Percentiles rank a stretch among this genome's conserved stretches.
phyloP scores from a whole-genome alignment of 345 rosid species.

The Capsella bursapastoris region DNA sequence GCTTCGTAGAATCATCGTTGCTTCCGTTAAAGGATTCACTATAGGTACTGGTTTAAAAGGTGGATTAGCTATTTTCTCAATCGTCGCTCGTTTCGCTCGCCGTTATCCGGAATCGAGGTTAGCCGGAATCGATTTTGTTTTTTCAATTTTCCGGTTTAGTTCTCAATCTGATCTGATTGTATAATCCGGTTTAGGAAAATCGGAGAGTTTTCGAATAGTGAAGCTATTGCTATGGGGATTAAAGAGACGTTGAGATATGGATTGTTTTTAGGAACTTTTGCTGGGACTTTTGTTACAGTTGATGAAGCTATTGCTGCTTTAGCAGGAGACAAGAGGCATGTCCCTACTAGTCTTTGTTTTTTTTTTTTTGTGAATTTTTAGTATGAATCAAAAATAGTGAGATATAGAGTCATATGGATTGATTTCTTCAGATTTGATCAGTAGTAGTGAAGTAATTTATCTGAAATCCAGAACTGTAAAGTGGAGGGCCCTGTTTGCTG shows the following conservation, averaged over 20 bases:
- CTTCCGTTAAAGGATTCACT: constrained; percentile 81
- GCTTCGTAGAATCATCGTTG: constrained; percentile 64
- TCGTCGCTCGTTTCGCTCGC: constrained; percentile 72
- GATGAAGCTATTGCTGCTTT: constrained; percentile 76
- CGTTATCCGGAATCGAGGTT: constrained; percentile 62
- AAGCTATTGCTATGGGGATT: constrained; percentile 67
- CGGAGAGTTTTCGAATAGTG: constrained; percentile 63
- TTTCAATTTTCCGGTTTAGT: neutral
- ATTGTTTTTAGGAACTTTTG: constrained; percentile 84
- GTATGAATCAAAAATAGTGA: neutral
- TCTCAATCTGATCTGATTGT: constrained; percentile 4
- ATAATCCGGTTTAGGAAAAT: constrained; percentile 53
- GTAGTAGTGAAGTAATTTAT: constrained; percentile 12
- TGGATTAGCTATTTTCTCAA: constrained; percentile 81
- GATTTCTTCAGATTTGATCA: constrained; percentile 29
- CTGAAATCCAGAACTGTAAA: constrained; percentile 67
- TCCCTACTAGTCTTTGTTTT: constrained; percentile 20
- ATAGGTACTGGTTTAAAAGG: constrained; percentile 97
- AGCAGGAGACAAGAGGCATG: constrained; percentile 77
- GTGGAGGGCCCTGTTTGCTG: constrained; percentile 92
- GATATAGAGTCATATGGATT: neutral
- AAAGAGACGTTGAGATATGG: constrained; percentile 94
- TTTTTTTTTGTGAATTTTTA: neutral
- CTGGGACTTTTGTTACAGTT: constrained; percentile 84
- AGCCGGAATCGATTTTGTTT: neutral